Evolutionary conservation across 2,329 filamentous ascomycete species (phyloP), one percentile per base, ranked within the genome.

Genomic region (Xylaria polymorpha): DNA sequence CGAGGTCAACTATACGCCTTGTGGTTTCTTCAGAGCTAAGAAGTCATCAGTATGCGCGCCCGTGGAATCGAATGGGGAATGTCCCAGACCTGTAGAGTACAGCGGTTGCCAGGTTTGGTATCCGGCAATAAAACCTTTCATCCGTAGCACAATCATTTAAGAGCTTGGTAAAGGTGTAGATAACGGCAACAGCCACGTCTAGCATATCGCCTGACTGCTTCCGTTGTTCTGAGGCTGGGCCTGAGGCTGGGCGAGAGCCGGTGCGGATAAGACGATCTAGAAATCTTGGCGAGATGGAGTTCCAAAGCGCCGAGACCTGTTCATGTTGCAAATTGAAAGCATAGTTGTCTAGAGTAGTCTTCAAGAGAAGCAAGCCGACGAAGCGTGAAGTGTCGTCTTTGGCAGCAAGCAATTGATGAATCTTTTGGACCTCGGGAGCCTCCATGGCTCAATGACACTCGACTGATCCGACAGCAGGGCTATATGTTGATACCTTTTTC

Each of bases 301-400:
- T 79, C 90, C 90, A 92, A 50, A 91, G 79, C 15, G 77, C 74
- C 8, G 75, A 77, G 1, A 79, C 78, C 10, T 83, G 80, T 77
- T 89, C 83, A 61, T 83, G 79, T 53, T 83, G 83, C 25, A 89
- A 78, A n/a, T 83, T 78, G 25, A 83, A 79, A 6, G 86, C 85
- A 48, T 69, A 66, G 75, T 87, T 89, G 77, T 92, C 89, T 39
- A 92, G 83, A 14, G 90, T 80, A n/a, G 88, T 87, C 74, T 89
- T 91, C 60, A 92, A 83, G 25, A 92, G 83, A 0, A 89, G 88
- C 25, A 92, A 81, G 8, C 89, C 90, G 46, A 91, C 89, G 72
- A 92, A 92, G 74, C 88, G 85, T 22, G 88, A 87, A 0, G 90
- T 92, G 76, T 92, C 90, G 75, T 91, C 86, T 69, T 88, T 89